Conservation (phyloP, 2,329 filamentous ascomycete species). For the Colletotrichum shisoi region DNA sequence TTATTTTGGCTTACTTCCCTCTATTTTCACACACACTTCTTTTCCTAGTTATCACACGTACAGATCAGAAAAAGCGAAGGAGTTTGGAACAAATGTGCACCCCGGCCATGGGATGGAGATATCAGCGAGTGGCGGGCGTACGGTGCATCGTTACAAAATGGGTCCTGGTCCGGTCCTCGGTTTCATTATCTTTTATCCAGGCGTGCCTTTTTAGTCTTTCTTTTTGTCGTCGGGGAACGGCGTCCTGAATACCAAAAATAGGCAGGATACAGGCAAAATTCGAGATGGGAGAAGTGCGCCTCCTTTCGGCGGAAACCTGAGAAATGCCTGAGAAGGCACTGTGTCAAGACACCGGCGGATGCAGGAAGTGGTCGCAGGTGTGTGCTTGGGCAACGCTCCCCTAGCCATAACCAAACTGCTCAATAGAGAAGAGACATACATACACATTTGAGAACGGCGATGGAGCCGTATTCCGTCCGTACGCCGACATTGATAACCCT, state of each 20-base stretch:
- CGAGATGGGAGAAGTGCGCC: neutral
- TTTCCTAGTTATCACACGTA: constrained; percentile 7
- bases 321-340: neutral
- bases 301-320: too few species aligned
- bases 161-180: neutral
- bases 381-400: neutral
- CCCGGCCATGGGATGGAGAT: neutral
- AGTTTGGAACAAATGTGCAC: constrained; percentile 16
- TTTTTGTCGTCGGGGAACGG: neutral
- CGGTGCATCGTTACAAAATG: neutral
- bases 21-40: neutral
- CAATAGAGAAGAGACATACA: neutral
- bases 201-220: neutral
- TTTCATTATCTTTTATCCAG: neutral
- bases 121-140: constrained; percentile 13
- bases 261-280: neutral
- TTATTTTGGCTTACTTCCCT: constrained; percentile 24
- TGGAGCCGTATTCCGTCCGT: too few species aligned
- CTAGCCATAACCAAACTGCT: neutral
- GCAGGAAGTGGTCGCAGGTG: neutral
- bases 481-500: too few species aligned
- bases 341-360: neutral
- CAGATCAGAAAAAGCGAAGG: constrained; percentile 15
- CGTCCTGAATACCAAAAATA: neutral
- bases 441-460: neutral